These are phyloP conservation scores for Pythium myriotylum DNA, from an alignment of 352 stramenopile genomes.

Conservation along the genomic window DNA sequence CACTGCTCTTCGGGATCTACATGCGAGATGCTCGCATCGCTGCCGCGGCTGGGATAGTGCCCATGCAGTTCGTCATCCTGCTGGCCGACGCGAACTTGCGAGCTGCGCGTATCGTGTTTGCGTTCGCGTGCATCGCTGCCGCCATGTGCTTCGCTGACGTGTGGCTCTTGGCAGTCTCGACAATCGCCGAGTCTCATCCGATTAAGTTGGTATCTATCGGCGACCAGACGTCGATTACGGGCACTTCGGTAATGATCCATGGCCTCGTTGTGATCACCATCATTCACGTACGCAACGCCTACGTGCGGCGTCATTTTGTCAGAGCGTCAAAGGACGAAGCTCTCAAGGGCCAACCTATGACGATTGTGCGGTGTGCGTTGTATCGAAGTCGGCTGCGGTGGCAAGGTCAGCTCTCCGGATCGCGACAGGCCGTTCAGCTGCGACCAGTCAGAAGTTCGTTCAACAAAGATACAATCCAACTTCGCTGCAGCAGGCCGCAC, in stretches of 20 bases:
- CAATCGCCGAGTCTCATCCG: neutral
- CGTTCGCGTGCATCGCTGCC: neutral
- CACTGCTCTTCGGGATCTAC: neutral
- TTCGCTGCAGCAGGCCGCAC: slow-evolving; percentile 1
- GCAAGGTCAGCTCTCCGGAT: neutral
- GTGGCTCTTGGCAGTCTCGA: neutral
- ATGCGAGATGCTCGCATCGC: neutral
- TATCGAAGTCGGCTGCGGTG: slow-evolving; percentile 1
- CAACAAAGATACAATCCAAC: neutral
- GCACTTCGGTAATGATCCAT: slow-evolving; percentile 1
- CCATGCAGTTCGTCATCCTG: neutral
- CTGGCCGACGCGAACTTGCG: slow-evolving; percentile 14
- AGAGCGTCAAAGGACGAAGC: neutral
- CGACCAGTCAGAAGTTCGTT: neutral
- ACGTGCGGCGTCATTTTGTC: slow-evolving; percentile 2
- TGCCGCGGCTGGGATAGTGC: neutral
- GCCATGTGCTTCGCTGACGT: neutral
- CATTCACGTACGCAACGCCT: slow-evolving; percentile 3
- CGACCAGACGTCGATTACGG: slow-evolving; percentile 1
- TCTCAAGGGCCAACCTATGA: neutral
- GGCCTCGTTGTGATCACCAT: neutral
- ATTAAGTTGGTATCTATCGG: neutral
- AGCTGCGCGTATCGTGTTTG: neutral
- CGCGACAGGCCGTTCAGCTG: neutral
- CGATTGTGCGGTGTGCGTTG: slow-evolving; percentile 1